Base-by-base conservation (phyloP, 2,329 filamentous ascomycete species). In the Ophiocordyceps camponoti-rufipedis region DNA sequence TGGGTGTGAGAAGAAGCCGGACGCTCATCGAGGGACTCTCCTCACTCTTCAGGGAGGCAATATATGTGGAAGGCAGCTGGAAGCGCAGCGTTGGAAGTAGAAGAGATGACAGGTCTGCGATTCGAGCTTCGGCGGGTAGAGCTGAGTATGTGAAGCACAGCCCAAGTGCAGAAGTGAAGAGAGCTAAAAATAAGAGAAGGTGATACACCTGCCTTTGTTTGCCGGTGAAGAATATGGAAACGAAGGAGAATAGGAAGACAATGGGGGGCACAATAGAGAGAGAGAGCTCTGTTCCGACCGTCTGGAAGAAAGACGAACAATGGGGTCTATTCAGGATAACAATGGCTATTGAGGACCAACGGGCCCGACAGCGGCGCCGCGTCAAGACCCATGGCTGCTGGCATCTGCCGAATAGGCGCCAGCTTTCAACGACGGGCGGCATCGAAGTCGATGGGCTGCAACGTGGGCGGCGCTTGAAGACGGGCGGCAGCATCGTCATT, bases 381-480 rank as follows among this genome's bases (percentile, higher is more conserved):
- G 8, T 31, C 29, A 12, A 40, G n/a, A 16, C 4, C n/a, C n/a
- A 40, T 16, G 41, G 9, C 23, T 42, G 23, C 14, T 39, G 35
- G 35, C 35, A 16, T 39, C 35, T 39, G 35, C 35, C 35, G 35
- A 39, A 41, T 43, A 46, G 32, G 28, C 44, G 41, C 41, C 13
- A 18, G 35, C n/a, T 44, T 19, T 29, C 14, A 13, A 23, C 41
- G 28, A 42, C 46, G 18, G 45, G 31, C 43, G 48, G 13, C 7
- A 42, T 43, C 10, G 28, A 18, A 3, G 46, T 40, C 13, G 42
- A 44, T 43, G 46, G 28, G 42, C 33, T 28, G 38, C 38, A 29
- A 39, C 10, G 60, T 61, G 49, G 60, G 62, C 65, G 60, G 61
- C 66, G 66, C 65, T 60, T 52, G 49, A 45, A 46, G 50, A 50